Evolutionary conservation across 257 asterid genomes (phyloP), one percentile per base, ranked within the genome.

Genomic region (Solanum appendiculatum): DNA sequence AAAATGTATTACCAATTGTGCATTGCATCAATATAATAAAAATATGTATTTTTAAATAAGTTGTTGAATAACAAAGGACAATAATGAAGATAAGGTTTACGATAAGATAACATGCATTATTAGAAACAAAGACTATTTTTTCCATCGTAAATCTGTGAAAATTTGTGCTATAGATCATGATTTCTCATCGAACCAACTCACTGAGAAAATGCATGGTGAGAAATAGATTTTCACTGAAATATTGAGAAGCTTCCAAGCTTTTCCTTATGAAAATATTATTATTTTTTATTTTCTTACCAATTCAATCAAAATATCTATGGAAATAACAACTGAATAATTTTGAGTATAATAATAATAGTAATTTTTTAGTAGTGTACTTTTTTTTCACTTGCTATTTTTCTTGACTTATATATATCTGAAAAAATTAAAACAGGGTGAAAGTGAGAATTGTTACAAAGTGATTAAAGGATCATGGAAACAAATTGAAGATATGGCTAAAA

Each of bases 381-480:
- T 56, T 21, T 64, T 27, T 13, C 34, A 10, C 36, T 12, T 12
- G 10, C 23, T 85, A 21, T 33, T 34, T 27, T 15, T 34, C n/a
- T 70, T 3, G 21, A 5, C 20, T 63, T 27, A 42, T 64, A 37
- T 85, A 15, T 37, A 9, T 36, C 10, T n/a, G 6, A 1, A 51
- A 51, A 31, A 18, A 84, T 29, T 46, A 85, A 44, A 69, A 13
- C 20, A 93, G 99, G 92, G 98, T 83, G 98, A 95, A 91, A 95
- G 98, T 54, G 93, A 94, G 87, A 92, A 87, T 72, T 96, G 99
- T 88, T 95, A 94, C 91, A 88, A 89, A 87, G 98, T 93, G 89
- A 94, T 96, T 29, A 95, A 93, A 89, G 88, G 91, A 66, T 94
- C 98, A 54, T 96, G 99, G 99, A 90, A 93, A 91, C 92, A 91